These are phyloP conservation scores for Cocos nucifera DNA, from an alignment of 176 grass and related monocot genomes.

Conservation along the genomic window DNA sequence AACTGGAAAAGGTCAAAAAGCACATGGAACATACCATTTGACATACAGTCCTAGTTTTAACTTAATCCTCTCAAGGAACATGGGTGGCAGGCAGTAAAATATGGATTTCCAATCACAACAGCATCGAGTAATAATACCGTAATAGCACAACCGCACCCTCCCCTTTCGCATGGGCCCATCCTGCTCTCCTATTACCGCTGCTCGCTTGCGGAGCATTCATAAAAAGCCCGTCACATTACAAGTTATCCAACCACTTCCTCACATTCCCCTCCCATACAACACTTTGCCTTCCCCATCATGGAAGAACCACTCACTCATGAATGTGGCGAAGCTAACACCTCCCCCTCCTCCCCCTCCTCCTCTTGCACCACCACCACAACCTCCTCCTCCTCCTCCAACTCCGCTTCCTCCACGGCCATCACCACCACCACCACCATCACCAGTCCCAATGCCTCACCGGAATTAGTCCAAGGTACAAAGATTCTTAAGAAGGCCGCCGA, in stretches of 20 bases:
- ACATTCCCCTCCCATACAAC: not conserved
- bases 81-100: no score
- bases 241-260: conserved; percentile 29
- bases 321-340: conserved; percentile 31
- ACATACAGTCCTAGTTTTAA: no score
- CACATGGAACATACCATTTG: no score
- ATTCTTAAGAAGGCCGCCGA: not conserved
- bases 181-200: not conserved
- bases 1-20: no score
- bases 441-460: conserved; percentile 25
- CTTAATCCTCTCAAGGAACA: no score
- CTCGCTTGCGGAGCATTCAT: not conserved
- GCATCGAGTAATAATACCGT: no score
- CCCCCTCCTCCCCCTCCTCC: conserved; percentile 23
- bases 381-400: conserved; percentile 40
- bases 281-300: conserved; percentile 1
- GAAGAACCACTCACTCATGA: conserved; percentile 29
- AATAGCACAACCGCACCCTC: not conserved
- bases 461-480: not conserved
- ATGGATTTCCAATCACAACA: no score
- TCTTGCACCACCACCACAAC: conserved; percentile 14
- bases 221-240: conserved; percentile 38
- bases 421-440: conserved; percentile 35
- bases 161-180: conserved; percentile 4
- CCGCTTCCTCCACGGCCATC: conserved; percentile 29